Base-by-base conservation (phyloP, 495 filamentous ascomycete genomes). In the Xylaria bambusicola region DNA sequence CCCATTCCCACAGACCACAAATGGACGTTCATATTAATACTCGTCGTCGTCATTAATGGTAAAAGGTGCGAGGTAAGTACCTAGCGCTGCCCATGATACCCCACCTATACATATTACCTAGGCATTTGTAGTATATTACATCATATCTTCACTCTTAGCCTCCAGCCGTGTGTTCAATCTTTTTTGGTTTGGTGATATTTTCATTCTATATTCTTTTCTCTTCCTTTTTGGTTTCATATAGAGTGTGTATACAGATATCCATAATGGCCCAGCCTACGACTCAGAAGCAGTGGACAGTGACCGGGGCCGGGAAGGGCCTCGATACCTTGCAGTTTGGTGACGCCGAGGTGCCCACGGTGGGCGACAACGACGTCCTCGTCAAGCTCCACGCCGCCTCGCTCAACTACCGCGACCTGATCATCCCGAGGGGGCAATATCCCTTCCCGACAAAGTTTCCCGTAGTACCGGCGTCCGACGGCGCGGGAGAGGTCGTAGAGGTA, bases 371-470 rank as follows among this genome's bases (percentile, higher is more conserved):
- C 36, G 86, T 91, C 2, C 77, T 93, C n/a, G 85, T 96, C 65
- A 87, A 86, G 73, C 75, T 93, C 13, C 78, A 86, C 55, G 89
- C 82, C 20, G 88, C 84, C 1, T 92, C 91, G 2, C 77, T 96
- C 54, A 95, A 96, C 71, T 96, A 88, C 74, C 84, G 91, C 52
- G 91, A 94, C 66, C 73, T 93, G 50, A 81, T 89, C 61, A 92
- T 96, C 62, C 83, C 88, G 5, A 80, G 80, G 81, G 88, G 88
- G 50, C 71, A 72, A 67, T 93, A 93, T 66, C 83, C 85, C 21
- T 92, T 92, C 73, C 69, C 84, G 0, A 58, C 80, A 23, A 65
- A 66, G 6, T 66, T 83, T 29, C 82, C 81, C 27, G 78, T 93
- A 3, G 83, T 93, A 0, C 81, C 89, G 1, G 82, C 68, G 26